phyloP scores from a whole-genome alignment of 2,329 filamentous ascomycete genomes.

The Sclerotinia glacialis region DNA sequence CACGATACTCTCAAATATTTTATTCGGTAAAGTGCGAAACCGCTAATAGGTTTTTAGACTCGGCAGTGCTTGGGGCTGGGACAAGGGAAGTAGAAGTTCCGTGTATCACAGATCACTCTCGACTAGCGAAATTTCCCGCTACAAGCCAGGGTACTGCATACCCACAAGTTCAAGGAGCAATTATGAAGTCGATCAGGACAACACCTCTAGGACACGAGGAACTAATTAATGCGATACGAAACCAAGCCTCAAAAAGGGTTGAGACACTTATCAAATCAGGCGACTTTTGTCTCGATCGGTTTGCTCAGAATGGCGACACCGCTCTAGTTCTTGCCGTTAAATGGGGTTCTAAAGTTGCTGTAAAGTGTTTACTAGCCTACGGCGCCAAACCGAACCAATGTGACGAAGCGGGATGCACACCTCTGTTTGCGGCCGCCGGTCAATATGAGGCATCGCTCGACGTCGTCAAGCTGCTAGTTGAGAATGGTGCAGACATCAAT shows the following conservation, averaged over 20 bases:
- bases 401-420: slow-evolving; percentile 16
- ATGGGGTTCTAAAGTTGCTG: not conserved
- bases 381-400: slow-evolving; percentile 18
- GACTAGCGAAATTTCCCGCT: slow-evolving; percentile 18
- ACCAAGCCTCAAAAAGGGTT: not conserved
- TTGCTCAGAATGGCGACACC: slow-evolving; percentile 16
- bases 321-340: slow-evolving; percentile 20
- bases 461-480: slow-evolving; percentile 17
- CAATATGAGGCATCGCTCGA: slow-evolving; percentile 10
- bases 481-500: slow-evolving; percentile 14
- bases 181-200: slow-evolving; percentile 18
- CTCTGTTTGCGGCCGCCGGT: slow-evolving; percentile 17
- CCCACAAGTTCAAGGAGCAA: slow-evolving; percentile 19
- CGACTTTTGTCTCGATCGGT: slow-evolving; percentile 14
- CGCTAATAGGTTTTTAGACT: slow-evolving; percentile 4
- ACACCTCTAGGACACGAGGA: slow-evolving; percentile 11
- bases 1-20: not conserved
- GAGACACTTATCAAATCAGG: slow-evolving; percentile 18
- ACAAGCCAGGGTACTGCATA: slow-evolving; percentile 20
- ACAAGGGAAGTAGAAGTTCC: slow-evolving; percentile 21
- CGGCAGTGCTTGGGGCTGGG: slow-evolving; percentile 15
- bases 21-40: not conserved
- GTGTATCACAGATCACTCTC: slow-evolving; percentile 19
- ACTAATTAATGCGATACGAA: slow-evolving; percentile 18
- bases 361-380: slow-evolving; percentile 19